A percentile compares a stretch with the other conserved stretches of the same genome.
phyloP scores from a whole-genome alignment of 208 protist species.

The Acanthamoeba lenticulata region DNA sequence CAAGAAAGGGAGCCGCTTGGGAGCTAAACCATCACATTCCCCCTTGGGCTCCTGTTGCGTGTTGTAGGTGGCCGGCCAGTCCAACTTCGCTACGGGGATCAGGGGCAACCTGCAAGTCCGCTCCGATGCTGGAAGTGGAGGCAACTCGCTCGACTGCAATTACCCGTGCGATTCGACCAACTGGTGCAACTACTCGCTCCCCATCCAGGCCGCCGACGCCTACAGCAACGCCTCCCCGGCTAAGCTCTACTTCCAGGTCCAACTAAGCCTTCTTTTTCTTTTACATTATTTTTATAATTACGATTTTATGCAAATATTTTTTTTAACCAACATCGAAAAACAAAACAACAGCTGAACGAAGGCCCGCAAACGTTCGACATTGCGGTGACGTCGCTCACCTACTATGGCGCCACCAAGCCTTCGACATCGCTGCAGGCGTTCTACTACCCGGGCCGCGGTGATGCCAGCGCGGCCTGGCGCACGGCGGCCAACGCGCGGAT shows the following conservation, averaged over 20 bases:
- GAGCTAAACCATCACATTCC: not conserved
- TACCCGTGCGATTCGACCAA: not conserved
- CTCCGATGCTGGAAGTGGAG: not conserved
- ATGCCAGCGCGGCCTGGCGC: not conserved
- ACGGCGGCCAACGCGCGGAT: not conserved
- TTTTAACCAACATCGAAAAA: not conserved
- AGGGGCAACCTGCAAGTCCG: not conserved
- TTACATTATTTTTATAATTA: not conserved
- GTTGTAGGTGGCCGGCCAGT: not conserved
- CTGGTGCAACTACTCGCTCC: not conserved
- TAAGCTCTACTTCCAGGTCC: not conserved
- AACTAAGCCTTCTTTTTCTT: not conserved
- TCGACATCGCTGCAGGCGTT: not conserved
- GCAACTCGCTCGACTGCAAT: not conserved
- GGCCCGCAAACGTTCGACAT: constrained; percentile 20
- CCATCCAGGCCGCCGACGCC: not conserved
- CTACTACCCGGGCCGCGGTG: not conserved
- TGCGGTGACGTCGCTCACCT: not conserved
- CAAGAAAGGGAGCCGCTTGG: too few relatives aligned
- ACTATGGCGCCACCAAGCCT: not conserved
- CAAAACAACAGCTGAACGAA: not conserved
- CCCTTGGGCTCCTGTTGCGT: not conserved
- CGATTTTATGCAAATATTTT: not conserved
- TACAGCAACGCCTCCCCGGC: not conserved
- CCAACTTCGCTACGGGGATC: not conserved